Evolutionary conservation across 225 moss, liverwort and hornwort genomes (phyloP).

Genomic region (Antitrichia curtipendula): DNA sequence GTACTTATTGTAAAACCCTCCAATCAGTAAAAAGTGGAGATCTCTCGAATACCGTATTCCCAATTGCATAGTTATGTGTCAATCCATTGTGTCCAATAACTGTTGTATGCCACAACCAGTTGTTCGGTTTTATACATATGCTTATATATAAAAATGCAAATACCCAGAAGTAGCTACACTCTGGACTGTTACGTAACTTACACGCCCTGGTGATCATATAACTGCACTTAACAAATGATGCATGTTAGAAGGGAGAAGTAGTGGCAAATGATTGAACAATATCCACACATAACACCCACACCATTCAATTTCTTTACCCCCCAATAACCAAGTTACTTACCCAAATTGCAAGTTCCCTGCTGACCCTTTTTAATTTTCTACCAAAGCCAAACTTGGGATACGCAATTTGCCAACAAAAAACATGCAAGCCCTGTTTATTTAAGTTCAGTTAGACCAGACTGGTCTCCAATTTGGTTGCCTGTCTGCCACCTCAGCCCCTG

Average conservation of each 20-base stretch:
- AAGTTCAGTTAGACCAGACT: too few species aligned
- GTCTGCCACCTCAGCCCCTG: not conserved
- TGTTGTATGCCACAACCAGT: too few species aligned
- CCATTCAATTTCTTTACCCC: not conserved
- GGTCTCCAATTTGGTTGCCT: not conserved
- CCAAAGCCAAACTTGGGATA: not conserved
- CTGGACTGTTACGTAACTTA: not conserved
- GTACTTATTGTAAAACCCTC: not conserved
- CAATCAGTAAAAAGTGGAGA: not conserved
- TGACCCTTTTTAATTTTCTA: not conserved
- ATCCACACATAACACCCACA: not conserved
- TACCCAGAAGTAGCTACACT: not conserved
- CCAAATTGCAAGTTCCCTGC: not conserved
- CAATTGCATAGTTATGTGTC: too few species aligned
- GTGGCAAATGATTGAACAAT: constrained; percentile 20
- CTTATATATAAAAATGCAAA: not conserved
- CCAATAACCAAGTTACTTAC: too few species aligned
- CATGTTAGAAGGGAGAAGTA: not conserved
- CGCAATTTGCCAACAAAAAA: not conserved
- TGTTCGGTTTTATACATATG: not conserved
- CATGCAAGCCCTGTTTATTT: not conserved
- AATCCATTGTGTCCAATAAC: too few species aligned
- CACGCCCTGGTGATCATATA: not conserved
- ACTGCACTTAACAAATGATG: not conserved
- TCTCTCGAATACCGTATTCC: not conserved